phyloP scores from a whole-genome alignment of 2,329 filamentous ascomycete species.

The Colletotrichum viniferum region DNA sequence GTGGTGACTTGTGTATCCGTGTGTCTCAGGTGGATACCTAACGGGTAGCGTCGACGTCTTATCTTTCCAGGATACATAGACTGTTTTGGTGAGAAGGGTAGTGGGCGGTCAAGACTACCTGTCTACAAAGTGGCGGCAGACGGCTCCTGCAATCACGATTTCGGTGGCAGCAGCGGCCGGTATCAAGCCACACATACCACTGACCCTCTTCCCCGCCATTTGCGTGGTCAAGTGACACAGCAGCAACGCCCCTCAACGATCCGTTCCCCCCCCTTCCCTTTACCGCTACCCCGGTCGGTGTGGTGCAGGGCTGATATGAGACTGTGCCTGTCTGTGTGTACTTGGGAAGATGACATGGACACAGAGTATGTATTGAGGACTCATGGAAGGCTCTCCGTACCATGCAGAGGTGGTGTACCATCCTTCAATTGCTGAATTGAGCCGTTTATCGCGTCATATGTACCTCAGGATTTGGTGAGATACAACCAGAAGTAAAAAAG shows the following conservation, averaged over 20 bases:
- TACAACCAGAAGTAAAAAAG: not conserved
- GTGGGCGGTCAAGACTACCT: not conserved
- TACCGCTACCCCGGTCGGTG: not conserved
- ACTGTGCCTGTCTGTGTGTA: not conserved
- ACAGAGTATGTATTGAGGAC: not conserved
- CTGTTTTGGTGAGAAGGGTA: not conserved
- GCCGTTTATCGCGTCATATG: not conserved
- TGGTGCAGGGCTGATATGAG: not conserved
- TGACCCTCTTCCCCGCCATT: not conserved
- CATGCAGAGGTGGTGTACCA: not conserved
- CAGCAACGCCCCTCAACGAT: not conserved
- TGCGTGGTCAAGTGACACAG: constrained; percentile 4
- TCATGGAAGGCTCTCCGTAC: not conserved
- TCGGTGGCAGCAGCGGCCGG: not conserved
- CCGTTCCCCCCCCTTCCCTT: not conserved
- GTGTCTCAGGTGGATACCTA: not conserved
- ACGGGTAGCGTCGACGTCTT: not conserved
- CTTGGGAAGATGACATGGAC: not conserved
- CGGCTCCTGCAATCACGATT: not conserved
- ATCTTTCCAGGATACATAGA: not conserved
- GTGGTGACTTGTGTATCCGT: not conserved
- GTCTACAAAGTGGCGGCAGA: not conserved
- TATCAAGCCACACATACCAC: not conserved
- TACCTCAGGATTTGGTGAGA: not conserved
- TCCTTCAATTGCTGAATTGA: not conserved